Evolutionary conservation across 345 rosid species (phyloP), one percentile per base, ranked within the genome.

Genomic region (Isatis tinctoria): DNA sequence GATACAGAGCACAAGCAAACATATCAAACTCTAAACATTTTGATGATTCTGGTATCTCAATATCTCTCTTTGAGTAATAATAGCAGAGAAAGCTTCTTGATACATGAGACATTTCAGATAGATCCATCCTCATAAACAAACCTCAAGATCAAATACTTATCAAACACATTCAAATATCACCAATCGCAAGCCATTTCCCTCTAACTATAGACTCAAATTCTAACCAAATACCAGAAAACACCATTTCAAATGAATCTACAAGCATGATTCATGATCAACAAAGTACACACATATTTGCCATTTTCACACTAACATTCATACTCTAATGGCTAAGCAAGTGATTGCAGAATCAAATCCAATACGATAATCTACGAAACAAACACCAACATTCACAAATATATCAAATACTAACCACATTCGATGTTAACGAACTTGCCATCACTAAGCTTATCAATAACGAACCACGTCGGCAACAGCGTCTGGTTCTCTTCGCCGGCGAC

Each of bases 381-480:
- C 24, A 22, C 2, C 24, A 22, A 22, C 24, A 22, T 22, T 22
- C 24, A 22, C 24, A 22, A n/a, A n/a, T n/a, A 22, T 22, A 22
- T 36, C 13, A 65, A 37, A 67, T 22, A 81, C 87, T 80, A 67
- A 89, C 97, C 97, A 60, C 81, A 80, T 67, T 88, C 84, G 74
- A 75, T 67, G 56, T 82, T 75, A 35, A 80, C 68, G 65, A 80
- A 80, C 59, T 82, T 88, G 45, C 86, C 86, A 39, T 81, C 62
- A 61, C 52, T 81, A 22, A 82, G 85, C 24, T 73, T 81, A 51
- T 82, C 82, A 45, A 91, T 73, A 8, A 87, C 58, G 53, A 89
- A 85, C 98, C 97, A 91, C 62, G 95, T 88, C 0, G 98, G 95
- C 10, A 86, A 87, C 87, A 89, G 49, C 62, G 82, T 85, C 65